Base-by-base conservation (phyloP, 176 grass and related monocot species). In the Rhipidocladum racemiflorum region DNA sequence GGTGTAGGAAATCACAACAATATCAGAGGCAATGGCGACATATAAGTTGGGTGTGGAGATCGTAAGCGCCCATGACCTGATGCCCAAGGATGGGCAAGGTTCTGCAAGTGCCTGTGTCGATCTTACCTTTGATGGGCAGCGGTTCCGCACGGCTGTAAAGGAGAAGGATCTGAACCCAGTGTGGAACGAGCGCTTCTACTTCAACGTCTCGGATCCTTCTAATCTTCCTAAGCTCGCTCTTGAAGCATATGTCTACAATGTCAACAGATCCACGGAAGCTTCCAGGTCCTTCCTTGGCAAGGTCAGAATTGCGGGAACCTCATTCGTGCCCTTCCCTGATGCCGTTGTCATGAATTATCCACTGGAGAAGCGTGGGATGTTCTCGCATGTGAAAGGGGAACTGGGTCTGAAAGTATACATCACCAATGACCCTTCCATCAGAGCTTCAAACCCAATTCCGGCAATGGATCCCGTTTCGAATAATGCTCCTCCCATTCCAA, bases 81-180 rank as follows among this genome's bases (percentile, higher is more conserved):
- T 99, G 92, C 92, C 92, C 44, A 99, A 95, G 81, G 96, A 99
- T 35, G 92, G 92, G 65, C 84, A 93, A n/a, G 96, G 96, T 78
- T 99, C 91, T 68, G 87, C 96, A 9, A 95, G 85, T 12, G 79
- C 96, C 23, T 95, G 76, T 1, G 96, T 99, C 0, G 96, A 99
- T 80, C 91, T 99, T 48, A 92, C 81, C 4, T 99, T 99, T 43
- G 93, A 93, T 56, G 96, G 91, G 45, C 96, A 99, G 85, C 83
- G 88, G 72, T 99, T 92, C 72, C 96, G 92, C 40, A 99, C 92
- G 0, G 89, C 83, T 21, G 61, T 91, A 54, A 99, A 99, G 88
- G 91, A 93, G 39, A 95, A 83, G 64, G 93, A 99, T 56, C 85
- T 99, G 74, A 95, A 91, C 76, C 91, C 92, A 0, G 89, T 95